Evolutionary conservation across 2,329 filamentous ascomycete genomes (phyloP), one percentile per base, ranked within the genome.

Genomic region (Herpotrichia juniperi): DNA sequence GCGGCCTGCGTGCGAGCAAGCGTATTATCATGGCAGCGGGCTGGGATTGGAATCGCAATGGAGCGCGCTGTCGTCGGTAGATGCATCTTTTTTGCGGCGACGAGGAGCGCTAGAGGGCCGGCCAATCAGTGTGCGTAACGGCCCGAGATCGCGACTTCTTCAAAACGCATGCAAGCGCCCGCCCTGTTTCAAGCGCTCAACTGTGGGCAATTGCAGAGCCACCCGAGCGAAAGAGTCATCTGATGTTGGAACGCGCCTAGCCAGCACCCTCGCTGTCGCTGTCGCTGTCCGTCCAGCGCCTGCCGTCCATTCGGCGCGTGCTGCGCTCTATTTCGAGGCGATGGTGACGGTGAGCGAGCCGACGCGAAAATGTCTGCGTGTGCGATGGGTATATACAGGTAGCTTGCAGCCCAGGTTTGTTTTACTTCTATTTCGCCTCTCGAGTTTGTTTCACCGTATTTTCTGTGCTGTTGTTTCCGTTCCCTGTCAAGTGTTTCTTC

Each of bases 271-370:
- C 51, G 51, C 42, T 46, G 43, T 24, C 31, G 45, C 31, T 49
- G 44, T 49, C 51, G 51, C 42, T 46, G 43, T 24, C 59, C 61
- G 58, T 56, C 58, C 55, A 62, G 49, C 57, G 53, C 37, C 62
- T 67, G 53, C 50, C 59, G 53, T 64, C 69, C 69, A 72, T 54
- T 70, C 66, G 63, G 63, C 66, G 34, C n/a, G 34, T 17, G 69
- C 64, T 55, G 69, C 60, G 47, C 43, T 57, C 67, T 67, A 67
- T 69, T 66, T 66, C 54, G 55, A 68, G 67, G 16, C 7, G 3
- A n/a, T 4, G 4, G 12, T 37, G 34, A n/a, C 16, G 12, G 34
- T 17, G 52, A 46, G 31, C 10, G 6, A 21, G 12, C 14, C n/a
- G 25, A 14, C 37, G 32, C 37, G 12, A 37, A 35, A 35, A 21